A percentile compares a stretch with the other conserved stretches of the same genome.
These are phyloP conservation scores for Prunus padus DNA, from an alignment of 306 rosid genomes.

Conservation along the genomic window DNA sequence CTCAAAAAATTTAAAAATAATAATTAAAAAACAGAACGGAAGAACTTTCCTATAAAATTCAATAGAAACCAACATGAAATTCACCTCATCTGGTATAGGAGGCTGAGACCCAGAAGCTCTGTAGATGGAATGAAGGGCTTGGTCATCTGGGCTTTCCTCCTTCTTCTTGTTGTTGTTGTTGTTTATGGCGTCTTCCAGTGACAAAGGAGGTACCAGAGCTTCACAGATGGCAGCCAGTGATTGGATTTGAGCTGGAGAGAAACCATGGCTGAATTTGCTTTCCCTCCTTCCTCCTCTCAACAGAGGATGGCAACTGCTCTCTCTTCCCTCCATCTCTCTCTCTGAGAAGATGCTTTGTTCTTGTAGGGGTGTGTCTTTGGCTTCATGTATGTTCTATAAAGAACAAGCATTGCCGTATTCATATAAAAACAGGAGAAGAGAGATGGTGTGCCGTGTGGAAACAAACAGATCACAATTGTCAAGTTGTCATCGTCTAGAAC, in stretches of 20 bases:
- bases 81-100: conserved; percentile 79
- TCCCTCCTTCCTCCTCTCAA: conserved; percentile 48
- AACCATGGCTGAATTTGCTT: conserved; percentile 54
- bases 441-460: neutral
- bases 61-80: neutral
- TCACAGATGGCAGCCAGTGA: conserved; percentile 66
- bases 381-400: neutral
- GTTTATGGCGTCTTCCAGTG: conserved; percentile 2
- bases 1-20: no score
- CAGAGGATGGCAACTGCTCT: conserved; percentile 40
- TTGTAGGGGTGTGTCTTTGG: neutral
- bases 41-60: neutral
- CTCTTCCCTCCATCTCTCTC: conserved; percentile 32
- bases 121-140: conserved; percentile 40
- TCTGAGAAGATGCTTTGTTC: neutral
- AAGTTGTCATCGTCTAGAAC: neutral
- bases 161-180: neutral
- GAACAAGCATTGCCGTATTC: neutral
- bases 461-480: neutral
- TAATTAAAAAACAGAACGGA: no score
- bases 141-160: neutral
- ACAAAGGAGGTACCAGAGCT: conserved; percentile 64
- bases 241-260: conserved; percentile 59
- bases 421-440: neutral
- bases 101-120: conserved; percentile 53